Conservation (phyloP, 1,284 basidiomycete genomes). For the Garcileccinum viscosum region DNA sequence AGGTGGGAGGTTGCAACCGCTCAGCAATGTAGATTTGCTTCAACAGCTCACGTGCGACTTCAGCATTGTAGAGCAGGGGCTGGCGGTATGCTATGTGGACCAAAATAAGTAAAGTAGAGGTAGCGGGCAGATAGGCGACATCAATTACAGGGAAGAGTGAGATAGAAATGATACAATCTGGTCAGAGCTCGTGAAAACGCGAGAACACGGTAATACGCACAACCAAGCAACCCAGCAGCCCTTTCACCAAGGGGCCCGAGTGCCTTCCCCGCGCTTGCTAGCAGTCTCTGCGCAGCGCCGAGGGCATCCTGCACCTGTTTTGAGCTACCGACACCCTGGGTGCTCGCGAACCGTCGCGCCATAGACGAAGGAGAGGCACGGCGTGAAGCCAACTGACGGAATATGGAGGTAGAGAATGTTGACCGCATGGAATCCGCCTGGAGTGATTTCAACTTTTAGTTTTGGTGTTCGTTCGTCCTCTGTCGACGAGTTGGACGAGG, state of each 20-base stretch:
- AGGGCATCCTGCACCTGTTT: slow-evolving; percentile 75
- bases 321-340: slow-evolving; percentile 49
- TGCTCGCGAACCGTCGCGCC: slow-evolving; percentile 35
- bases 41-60: slow-evolving; percentile 82
- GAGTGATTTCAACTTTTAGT: slow-evolving; percentile 9
- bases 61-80: slow-evolving; percentile 84
- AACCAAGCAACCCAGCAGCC: slow-evolving; percentile 66
- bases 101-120: neutral
- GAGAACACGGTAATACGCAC: slow-evolving; percentile 49
- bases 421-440: slow-evolving; percentile 28
- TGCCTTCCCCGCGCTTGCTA: slow-evolving; percentile 58
- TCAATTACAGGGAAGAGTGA: neutral
- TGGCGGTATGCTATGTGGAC: slow-evolving; percentile 75
- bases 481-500: slow-evolving; percentile 5
- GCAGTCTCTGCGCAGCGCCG: slow-evolving; percentile 62
- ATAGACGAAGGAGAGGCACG: slow-evolving; percentile 16
- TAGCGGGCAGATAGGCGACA: too few species aligned
- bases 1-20: slow-evolving; percentile 82
- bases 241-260: slow-evolving; percentile 67
- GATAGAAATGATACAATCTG: neutral
- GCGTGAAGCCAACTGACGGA: slow-evolving; percentile 28
- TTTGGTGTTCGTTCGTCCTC: slow-evolving; percentile 10
- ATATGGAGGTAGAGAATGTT: slow-evolving; percentile 28
- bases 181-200: slow-evolving; percentile 9
- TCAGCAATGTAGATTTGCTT: slow-evolving; percentile 94